A percentile compares a stretch with the other conserved stretches of the same genome.
These are phyloP conservation scores for Monosporascus sp. DNA, from an alignment of 2,329 filamentous ascomycete species.

Conservation along the genomic window DNA sequence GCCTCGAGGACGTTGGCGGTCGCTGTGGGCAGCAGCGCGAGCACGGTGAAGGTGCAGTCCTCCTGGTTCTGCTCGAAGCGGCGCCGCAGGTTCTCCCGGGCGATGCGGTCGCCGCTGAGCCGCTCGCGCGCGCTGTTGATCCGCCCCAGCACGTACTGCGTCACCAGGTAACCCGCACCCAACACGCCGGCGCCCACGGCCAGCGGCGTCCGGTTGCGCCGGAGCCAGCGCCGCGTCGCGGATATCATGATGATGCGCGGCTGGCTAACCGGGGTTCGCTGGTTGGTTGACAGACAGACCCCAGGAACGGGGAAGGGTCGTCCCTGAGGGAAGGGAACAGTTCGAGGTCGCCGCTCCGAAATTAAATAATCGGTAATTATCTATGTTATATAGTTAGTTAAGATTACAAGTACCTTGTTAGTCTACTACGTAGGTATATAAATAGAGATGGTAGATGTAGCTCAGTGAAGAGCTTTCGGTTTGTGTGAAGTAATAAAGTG, in stretches of 20 bases:
- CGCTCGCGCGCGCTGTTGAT: slow-evolving; percentile 90
- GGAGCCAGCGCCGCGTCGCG: slow-evolving; percentile 83
- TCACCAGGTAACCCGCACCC: slow-evolving; percentile 84
- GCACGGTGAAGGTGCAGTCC: slow-evolving; percentile 95
- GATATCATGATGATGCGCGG: slow-evolving; percentile 47
- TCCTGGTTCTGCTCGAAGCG: slow-evolving; percentile 99
- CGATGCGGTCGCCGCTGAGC: slow-evolving; percentile 92
- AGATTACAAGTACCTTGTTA: too few species aligned
- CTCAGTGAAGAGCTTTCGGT: too few species aligned
- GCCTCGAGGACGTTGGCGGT: slow-evolving; percentile 83
- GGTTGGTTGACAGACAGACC: not conserved
- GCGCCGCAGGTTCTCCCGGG: slow-evolving; percentile 91
- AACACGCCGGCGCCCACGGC: slow-evolving; percentile 83
- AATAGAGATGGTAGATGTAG: too few species aligned
- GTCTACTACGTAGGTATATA: too few species aligned
- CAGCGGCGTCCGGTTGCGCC: slow-evolving; percentile 84
- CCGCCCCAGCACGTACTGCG: slow-evolving; percentile 88
- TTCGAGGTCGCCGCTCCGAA: too few species aligned
- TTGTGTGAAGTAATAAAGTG: too few species aligned
- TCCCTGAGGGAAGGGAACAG: too few species aligned
- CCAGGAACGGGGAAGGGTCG: slow-evolving; percentile 3
- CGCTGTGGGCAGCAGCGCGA: slow-evolving; percentile 89
- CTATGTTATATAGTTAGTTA: too few species aligned
- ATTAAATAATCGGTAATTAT: too few species aligned
- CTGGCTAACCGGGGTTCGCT: not conserved